These are phyloP conservation scores for Colletotrichum nymphaeae DNA, from an alignment of 2,329 filamentous ascomycete species.

Conservation along the genomic window DNA sequence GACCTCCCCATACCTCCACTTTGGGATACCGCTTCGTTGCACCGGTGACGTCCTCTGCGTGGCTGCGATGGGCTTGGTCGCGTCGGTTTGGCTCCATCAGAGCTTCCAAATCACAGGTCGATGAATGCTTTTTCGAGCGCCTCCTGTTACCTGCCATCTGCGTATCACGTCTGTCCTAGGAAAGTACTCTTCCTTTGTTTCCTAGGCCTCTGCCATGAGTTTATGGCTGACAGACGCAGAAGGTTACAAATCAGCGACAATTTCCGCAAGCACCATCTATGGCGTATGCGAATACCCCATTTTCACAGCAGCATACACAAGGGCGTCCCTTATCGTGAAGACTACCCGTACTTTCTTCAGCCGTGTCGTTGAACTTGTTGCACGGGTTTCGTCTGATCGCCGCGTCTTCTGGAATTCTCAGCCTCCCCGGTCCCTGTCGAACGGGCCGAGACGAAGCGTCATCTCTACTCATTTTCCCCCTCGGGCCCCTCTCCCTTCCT, in stretches of 20 bases:
- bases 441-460: slow-evolving; percentile 30
- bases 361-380: background rate
- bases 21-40: background rate
- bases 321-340: background rate
- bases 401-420: background rate
- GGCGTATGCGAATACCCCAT: background rate
- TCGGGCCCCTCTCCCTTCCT: background rate
- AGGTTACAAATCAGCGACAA: background rate
- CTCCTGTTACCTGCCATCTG: background rate
- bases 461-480: background rate
- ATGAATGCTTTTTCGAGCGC: background rate
- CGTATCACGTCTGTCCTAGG: background rate
- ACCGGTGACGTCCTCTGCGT: slow-evolving; percentile 14
- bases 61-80: background rate
- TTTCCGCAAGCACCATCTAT: background rate
- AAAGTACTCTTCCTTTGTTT: background rate
- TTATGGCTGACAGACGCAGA: background rate
- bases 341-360: background rate
- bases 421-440: slow-evolving; percentile 27
- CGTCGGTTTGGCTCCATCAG: slow-evolving; percentile 3
- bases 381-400: slow-evolving; percentile 17
- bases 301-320: background rate
- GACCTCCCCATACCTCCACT: background rate
- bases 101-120: background rate
- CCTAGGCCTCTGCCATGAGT: background rate